These are phyloP conservation scores for Citeromyces hawaiiensis DNA, from an alignment of 1,139 yeast genomes.

Conservation along the genomic window DNA sequence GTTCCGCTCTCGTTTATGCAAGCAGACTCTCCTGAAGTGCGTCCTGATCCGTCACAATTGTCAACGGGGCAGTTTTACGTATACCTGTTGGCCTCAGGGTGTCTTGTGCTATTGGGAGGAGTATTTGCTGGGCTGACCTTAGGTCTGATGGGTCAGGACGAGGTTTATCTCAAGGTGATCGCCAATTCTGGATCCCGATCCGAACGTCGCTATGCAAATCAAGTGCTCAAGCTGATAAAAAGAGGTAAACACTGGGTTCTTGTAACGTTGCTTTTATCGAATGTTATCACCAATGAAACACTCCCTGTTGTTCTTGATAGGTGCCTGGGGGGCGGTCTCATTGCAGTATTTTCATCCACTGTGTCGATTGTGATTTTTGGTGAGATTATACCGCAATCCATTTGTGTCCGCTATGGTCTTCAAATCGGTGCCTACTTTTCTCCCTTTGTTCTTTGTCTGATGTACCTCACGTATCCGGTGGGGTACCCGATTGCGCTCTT, in stretches of 20 bases:
- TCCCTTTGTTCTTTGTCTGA: conserved; percentile 72
- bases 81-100: conserved; percentile 44
- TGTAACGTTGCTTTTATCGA: conserved; percentile 72
- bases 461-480: conserved; percentile 85
- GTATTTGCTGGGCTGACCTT: conserved; percentile 92
- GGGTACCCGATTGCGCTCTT: conserved; percentile 84
- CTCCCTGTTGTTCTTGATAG: conserved; percentile 89
- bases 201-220: conserved; percentile 62
- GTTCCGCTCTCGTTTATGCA: neutral
- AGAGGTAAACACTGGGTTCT: conserved; percentile 97
- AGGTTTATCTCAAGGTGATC: conserved; percentile 70
- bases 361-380: conserved; percentile 91
- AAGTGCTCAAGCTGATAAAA: conserved; percentile 59
- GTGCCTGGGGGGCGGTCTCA: conserved; percentile 95
- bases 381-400: conserved; percentile 90
- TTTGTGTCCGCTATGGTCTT: conserved; percentile 85
- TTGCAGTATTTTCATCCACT: conserved; percentile 88
- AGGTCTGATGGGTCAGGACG: conserved; percentile 97
- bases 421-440: conserved; percentile 85
- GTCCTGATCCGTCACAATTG: conserved; percentile 3
- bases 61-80: conserved; percentile 29
- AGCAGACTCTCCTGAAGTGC: neutral
- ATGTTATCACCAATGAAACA: conserved; percentile 92
- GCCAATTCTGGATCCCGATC: conserved; percentile 38
- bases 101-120: conserved; percentile 80